Percentiles rank a stretch among this genome's conserved stretches.
Evolutionary conservation across 805 yeast species (phyloP).

Genomic region (Candida vaughaniae): DNA sequence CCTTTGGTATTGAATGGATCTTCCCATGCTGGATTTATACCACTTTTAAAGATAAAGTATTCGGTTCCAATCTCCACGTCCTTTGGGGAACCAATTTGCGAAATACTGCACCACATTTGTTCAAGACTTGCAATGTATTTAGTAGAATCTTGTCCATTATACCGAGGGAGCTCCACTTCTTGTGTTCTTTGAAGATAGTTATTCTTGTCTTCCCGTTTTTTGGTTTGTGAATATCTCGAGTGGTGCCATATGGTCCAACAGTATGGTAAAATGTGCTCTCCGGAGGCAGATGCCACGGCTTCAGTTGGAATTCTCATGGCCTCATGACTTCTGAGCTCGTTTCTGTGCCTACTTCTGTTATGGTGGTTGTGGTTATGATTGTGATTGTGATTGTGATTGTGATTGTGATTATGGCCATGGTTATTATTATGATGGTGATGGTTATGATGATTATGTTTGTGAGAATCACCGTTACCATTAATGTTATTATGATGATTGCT

Average conservation of each 20-base stretch:
- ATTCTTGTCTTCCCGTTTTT: constrained; percentile 1
- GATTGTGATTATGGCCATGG: constrained; percentile 10
- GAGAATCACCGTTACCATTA: constrained; percentile 4
- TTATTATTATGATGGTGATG: constrained; percentile 8
- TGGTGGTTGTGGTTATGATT: constrained; percentile 9
- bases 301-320: constrained; percentile 35
- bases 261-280: constrained; percentile 43
- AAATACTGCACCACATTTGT: constrained; percentile 50
- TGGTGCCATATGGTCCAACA: constrained; percentile 54
- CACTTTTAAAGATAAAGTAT: constrained; percentile 55
- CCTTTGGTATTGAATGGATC: constrained; percentile 60
- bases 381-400: constrained; percentile 8
- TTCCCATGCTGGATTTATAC: constrained; percentile 67
- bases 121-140: constrained; percentile 47
- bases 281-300: constrained; percentile 22
- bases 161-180: constrained; percentile 39
- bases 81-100: constrained; percentile 37
- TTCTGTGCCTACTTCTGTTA: constrained; percentile 8
- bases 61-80: constrained; percentile 49
- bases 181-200: constrained; percentile 49
- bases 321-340: constrained; percentile 18
- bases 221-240: constrained; percentile 22
- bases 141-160: constrained; percentile 9
- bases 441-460: constrained; percentile 9
- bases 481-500: not conserved